Evolutionary conservation across 2,329 filamentous ascomycete genomes (phyloP).

Genomic region (Pseudopyricularia javanii): DNA sequence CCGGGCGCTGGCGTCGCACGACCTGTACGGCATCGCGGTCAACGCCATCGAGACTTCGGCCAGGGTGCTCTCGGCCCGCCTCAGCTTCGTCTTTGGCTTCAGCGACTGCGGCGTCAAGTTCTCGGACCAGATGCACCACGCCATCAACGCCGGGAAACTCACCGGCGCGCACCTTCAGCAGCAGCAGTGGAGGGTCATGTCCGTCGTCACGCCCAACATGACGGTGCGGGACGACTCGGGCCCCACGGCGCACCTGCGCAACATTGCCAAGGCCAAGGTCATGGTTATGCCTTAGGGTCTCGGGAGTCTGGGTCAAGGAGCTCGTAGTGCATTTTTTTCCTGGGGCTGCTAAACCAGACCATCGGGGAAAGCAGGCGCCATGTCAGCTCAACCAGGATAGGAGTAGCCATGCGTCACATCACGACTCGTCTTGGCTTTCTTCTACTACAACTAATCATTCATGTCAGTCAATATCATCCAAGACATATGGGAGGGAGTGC

Average conservation of each 20-base stretch:
- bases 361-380: too few relatives aligned
- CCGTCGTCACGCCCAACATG: constrained; percentile 41
- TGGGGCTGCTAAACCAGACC: too few relatives aligned
- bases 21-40: constrained; percentile 27
- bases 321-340: neutral
- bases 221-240: constrained; percentile 40
- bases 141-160: constrained; percentile 28
- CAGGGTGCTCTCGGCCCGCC: constrained; percentile 27
- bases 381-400: too few relatives aligned
- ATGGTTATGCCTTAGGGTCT: constrained; percentile 29
- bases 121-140: constrained; percentile 31
- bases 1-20: constrained; percentile 23
- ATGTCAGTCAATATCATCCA: too few relatives aligned
- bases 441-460: too few relatives aligned
- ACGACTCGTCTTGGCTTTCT: too few relatives aligned
- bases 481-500: too few relatives aligned
- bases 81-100: constrained; percentile 26
- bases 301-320: neutral
- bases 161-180: constrained; percentile 24
- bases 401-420: too few relatives aligned
- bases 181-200: constrained; percentile 37
- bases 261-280: constrained; percentile 32
- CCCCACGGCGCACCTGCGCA: constrained; percentile 28
- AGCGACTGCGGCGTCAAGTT: constrained; percentile 37
- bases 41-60: constrained; percentile 31